Evolutionary conservation across 257 asterid genomes (phyloP).

Genomic region (Petrea volubilis): DNA sequence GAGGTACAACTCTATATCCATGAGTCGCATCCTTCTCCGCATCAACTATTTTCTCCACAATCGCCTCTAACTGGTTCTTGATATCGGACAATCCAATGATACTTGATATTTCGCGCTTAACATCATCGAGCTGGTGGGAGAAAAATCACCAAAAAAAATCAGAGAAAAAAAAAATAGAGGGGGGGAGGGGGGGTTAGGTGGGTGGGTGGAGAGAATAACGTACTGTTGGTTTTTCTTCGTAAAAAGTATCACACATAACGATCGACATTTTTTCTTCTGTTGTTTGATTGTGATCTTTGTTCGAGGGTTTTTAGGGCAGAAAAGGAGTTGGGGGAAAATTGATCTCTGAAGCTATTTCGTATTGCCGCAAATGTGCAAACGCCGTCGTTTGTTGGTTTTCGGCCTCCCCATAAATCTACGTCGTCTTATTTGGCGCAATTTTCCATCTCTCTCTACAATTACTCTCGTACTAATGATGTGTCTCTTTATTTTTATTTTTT

Average conservation of each 20-base stretch:
- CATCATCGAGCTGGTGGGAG: constrained; percentile 42
- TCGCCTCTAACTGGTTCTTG: constrained; percentile 39
- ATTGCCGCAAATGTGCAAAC: too few relatives aligned
- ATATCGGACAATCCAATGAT: constrained; percentile 45
- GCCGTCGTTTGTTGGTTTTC: too few relatives aligned
- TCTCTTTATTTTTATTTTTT: too few relatives aligned
- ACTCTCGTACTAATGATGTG: too few relatives aligned
- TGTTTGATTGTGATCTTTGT: background rate
- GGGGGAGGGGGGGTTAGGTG: background rate
- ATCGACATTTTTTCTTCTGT: constrained; percentile 30
- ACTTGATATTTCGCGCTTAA: constrained; percentile 37
- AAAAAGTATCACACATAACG: constrained; percentile 28
- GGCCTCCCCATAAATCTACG: too few relatives aligned
- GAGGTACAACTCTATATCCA: constrained; percentile 52
- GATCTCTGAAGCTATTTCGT: too few relatives aligned
- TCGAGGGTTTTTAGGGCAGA: background rate
- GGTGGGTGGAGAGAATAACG: background rate
- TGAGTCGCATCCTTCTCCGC: constrained; percentile 38
- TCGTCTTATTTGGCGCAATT: too few relatives aligned
- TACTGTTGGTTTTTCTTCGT: constrained; percentile 44
- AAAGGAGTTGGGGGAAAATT: too few relatives aligned
- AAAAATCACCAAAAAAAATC: background rate
- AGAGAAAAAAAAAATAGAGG: background rate
- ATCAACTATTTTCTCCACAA: constrained; percentile 38
- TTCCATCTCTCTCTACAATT: too few relatives aligned